Conservation (phyloP, 306 rosid species). For the Psophocarpus tetragonolobus region DNA sequence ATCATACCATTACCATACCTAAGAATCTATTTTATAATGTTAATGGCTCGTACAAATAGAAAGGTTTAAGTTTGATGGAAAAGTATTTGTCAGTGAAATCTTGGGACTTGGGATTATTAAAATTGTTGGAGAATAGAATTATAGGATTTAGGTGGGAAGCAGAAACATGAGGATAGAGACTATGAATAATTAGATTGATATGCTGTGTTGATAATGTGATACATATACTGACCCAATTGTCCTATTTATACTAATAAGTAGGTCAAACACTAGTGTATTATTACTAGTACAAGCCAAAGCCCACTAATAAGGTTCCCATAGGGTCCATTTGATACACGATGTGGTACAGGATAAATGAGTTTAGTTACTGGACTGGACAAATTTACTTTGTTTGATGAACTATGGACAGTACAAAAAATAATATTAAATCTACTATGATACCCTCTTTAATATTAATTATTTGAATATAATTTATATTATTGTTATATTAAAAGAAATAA, state of each 20-base stretch:
- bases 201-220: neutral
- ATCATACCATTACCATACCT: neutral
- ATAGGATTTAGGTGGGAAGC: neutral
- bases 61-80: constrained; percentile 5
- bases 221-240: neutral
- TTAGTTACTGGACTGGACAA: no score
- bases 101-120: neutral
- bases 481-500: no score
- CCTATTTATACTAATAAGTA: neutral
- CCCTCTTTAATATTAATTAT: no score
- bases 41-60: neutral
- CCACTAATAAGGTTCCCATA: neutral
- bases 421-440: no score
- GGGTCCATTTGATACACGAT: no score
- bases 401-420: no score
- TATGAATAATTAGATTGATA: constrained; percentile 5
- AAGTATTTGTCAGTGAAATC: neutral
- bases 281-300: neutral
- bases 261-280: neutral
- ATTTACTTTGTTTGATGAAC: no score
- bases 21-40: neutral
- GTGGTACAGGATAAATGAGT: no score
- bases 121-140: neutral
- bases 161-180: neutral
- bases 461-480: no score